These are phyloP conservation scores for Tripidium arundinaceum DNA, from an alignment of 202 grass and related monocot species.

Conservation along the genomic window DNA sequence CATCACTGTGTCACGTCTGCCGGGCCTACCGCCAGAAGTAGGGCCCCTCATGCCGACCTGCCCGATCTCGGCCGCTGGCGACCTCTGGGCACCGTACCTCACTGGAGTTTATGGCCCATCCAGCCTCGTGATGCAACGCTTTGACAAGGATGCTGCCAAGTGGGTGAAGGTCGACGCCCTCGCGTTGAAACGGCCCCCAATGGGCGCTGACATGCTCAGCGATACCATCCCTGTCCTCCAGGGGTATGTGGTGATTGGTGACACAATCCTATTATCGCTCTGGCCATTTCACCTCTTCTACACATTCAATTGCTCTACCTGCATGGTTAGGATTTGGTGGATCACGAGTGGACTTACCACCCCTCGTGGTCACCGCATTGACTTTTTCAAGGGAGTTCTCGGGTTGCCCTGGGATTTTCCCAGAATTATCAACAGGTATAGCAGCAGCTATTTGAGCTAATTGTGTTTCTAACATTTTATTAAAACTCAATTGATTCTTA, in stretches of 20 bases:
- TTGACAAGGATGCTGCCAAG: neutral
- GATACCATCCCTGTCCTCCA: neutral
- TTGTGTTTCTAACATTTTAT: too few relatives aligned
- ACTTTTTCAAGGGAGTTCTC: too few relatives aligned
- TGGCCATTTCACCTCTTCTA: neutral
- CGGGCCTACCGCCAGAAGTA: neutral
- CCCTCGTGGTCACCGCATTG: too few relatives aligned
- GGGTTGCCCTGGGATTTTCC: too few relatives aligned
- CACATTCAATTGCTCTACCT: neutral
- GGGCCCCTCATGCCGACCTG: neutral
- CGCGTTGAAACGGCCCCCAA: neutral
- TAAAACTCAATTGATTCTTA: too few relatives aligned
- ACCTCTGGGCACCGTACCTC: neutral
- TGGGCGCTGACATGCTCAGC: neutral
- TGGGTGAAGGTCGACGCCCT: neutral
- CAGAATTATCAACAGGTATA: too few relatives aligned
- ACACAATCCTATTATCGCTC: neutral
- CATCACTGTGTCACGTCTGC: neutral
- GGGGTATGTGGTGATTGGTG: neutral
- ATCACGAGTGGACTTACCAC: too few relatives aligned
- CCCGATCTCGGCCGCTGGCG: constrained; percentile 5
- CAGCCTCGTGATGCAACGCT: neutral
- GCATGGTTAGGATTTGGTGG: too few relatives aligned
- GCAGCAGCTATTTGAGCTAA: too few relatives aligned
- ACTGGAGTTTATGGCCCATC: neutral